Conservation (phyloP, 768 basidiomycete species). For the Gyrodon lividus region DNA sequence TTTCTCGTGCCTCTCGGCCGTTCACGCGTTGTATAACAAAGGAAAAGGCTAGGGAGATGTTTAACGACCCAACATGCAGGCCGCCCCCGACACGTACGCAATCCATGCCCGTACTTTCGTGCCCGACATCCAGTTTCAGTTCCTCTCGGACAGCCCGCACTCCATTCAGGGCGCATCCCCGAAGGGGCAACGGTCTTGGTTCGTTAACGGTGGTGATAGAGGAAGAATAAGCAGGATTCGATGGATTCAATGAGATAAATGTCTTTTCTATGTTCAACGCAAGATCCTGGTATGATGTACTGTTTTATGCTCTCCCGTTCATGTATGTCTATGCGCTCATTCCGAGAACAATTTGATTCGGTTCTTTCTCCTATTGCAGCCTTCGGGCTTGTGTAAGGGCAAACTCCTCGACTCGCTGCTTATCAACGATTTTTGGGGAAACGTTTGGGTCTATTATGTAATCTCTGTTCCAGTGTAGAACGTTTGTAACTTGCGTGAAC, state of each 20-base stretch:
- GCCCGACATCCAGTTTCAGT: not conserved
- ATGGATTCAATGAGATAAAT: not conserved
- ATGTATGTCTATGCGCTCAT: not conserved
- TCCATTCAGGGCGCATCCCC: not conserved
- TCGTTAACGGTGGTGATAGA: not conserved
- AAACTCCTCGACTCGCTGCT: too few species aligned
- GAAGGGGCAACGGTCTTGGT: slow-evolving; percentile 1
- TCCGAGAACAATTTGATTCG: too few species aligned
- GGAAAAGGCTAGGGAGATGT: not conserved
- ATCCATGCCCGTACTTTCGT: slow-evolving; percentile 16
- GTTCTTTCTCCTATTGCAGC: too few species aligned
- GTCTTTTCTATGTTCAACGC: not conserved
- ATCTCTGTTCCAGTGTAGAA: too few species aligned
- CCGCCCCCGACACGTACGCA: slow-evolving; percentile 9
- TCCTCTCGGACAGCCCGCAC: not conserved
- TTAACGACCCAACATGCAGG: slow-evolving; percentile 2
- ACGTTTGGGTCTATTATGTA: too few species aligned
- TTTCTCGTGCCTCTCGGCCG: not conserved
- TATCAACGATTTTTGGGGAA: too few species aligned
- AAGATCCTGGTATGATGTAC: not conserved
- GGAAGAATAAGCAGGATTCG: slow-evolving; percentile 3
- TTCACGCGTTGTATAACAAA: not conserved
- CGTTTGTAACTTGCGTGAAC: too few species aligned
- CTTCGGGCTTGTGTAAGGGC: too few species aligned
- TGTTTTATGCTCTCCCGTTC: not conserved